These are phyloP conservation scores for Aspergillus sp. DNA, from an alignment of 2,329 filamentous ascomycete genomes.

Conservation along the genomic window DNA sequence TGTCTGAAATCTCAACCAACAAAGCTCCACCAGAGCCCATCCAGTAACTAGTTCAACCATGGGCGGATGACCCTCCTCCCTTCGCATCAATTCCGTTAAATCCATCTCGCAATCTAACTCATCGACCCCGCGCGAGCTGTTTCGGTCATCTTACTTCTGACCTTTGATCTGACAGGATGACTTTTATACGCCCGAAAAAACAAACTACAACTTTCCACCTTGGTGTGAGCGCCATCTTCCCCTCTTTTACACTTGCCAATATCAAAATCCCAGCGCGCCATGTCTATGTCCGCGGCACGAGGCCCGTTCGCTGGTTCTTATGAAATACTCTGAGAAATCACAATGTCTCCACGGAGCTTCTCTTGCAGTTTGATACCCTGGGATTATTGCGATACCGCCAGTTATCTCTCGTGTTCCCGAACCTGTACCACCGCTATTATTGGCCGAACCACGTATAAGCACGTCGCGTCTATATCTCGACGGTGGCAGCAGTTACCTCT, in stretches of 20 bases:
- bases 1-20: slow-evolving; percentile 19
- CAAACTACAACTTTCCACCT: background rate
- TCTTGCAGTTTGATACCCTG: background rate
- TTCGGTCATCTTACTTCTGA: slow-evolving; percentile 16
- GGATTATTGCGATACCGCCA: slow-evolving; percentile 3
- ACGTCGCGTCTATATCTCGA: background rate
- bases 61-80: slow-evolving; percentile 19
- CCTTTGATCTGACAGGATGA: slow-evolving; percentile 10
- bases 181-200: slow-evolving; percentile 13
- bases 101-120: slow-evolving; percentile 4
- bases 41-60: slow-evolving; percentile 9
- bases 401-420: background rate
- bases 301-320: slow-evolving; percentile 1
- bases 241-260: slow-evolving; percentile 10
- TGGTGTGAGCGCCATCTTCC: slow-evolving; percentile 3
- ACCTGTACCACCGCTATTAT: background rate
- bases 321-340: slow-evolving; percentile 11
- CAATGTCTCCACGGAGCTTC: slow-evolving; percentile 14
- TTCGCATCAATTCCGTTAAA: slow-evolving; percentile 17
- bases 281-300: slow-evolving; percentile 10
- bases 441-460: slow-evolving; percentile 11
- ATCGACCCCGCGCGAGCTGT: slow-evolving; percentile 21
- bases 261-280: background rate
- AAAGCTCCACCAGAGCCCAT: slow-evolving; percentile 20
- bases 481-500: slow-evolving; percentile 3